Base-by-base conservation (phyloP, 306 rosid genomes). In the Vachellia pachyceras region DNA sequence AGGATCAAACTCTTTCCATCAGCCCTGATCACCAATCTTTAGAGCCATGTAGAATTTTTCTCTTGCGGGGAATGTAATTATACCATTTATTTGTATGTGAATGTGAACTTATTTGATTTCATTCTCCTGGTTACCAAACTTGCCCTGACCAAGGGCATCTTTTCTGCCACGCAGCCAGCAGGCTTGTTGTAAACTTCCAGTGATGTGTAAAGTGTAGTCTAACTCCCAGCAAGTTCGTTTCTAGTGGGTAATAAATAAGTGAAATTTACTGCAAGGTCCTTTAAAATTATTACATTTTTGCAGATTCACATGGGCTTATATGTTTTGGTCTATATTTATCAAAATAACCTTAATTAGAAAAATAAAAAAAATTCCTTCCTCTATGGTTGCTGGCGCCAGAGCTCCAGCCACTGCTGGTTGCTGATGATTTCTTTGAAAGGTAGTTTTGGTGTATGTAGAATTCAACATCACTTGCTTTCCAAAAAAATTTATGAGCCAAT, bases 1-100 rank as follows among this genome's bases (percentile, higher is more conserved):
- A 86, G 98, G 88, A 76, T 75, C 71, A 35, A 86, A 81, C 88
- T 67, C 94, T 69, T 86, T 89, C 82, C 90, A 85, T 80, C 97
- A 88, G 84, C 97, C 94, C 20, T 91, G 90, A 89, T 73, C 70
- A 49, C 72, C 66, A 46, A 10, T 39, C 77, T 67, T 47, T 68
- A 50, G 69, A 50, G 69, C 79, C 80, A 82, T 77, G 71, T 42
- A 55, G 73, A 69, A 85, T 45, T 76, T 82, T 73, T 77, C 86
- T 60, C 54, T 42, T 10, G 67, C 47, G 77, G 81, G 83, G 84
- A 80, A 64, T 84, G 86, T 78, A 85, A 80, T 82, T 75, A 87
- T 72, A 60, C 82, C 89, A 54, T 81, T 82, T 83, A 81, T 70
- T 68, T 85, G 86, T 77, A 80, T 85, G 81, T 85, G 82, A 77